Conservation (phyloP, 441 rosid genomes). For the Jatropha multifida region DNA sequence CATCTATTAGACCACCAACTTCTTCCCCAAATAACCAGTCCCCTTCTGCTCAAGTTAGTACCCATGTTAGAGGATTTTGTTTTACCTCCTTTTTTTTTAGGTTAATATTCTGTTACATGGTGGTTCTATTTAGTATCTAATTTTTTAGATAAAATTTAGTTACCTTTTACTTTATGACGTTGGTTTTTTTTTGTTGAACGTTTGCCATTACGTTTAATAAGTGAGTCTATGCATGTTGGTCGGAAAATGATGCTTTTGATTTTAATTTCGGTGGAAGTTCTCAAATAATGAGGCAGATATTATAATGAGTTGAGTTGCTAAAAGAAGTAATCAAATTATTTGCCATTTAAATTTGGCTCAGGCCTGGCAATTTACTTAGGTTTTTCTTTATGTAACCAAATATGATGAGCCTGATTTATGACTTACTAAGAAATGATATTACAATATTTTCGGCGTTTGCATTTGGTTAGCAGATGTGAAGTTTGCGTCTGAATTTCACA, state of each 20-base stretch:
- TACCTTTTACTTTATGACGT: neutral
- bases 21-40: constrained; percentile 58
- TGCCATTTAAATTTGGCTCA: neutral
- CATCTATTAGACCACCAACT: constrained; percentile 52
- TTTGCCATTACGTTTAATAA: neutral
- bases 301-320: neutral
- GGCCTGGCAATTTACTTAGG: neutral
- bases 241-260: neutral
- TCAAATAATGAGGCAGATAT: neutral
- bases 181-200: neutral
- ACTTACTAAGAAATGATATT: neutral
- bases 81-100: neutral
- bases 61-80: neutral
- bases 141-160: neutral
- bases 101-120: neutral
- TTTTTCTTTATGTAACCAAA: neutral
- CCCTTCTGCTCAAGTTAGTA: constrained; percentile 63
- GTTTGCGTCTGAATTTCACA: neutral
- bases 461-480: neutral
- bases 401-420: neutral
- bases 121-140: neutral
- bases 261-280: neutral
- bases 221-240: neutral
- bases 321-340: neutral
- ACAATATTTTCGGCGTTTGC: neutral